These are phyloP conservation scores for Sphagnum tenellum DNA, from an alignment of 225 moss, liverwort and hornwort species.

Conservation along the genomic window DNA sequence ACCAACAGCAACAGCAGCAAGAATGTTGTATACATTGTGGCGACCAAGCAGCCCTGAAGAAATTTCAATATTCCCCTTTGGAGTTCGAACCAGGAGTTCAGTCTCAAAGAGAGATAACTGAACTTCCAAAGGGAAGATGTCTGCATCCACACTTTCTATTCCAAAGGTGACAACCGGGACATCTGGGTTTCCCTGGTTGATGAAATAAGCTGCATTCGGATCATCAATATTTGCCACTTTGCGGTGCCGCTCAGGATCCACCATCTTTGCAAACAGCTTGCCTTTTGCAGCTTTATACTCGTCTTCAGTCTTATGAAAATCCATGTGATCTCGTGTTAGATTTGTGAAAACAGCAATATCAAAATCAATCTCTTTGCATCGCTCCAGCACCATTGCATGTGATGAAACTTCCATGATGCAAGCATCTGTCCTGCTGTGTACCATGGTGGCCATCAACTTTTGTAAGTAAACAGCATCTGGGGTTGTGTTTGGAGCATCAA, in stretches of 20 bases:
- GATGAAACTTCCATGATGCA: conserved; percentile 98
- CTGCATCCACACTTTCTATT: conserved; percentile 67
- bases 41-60: conserved; percentile 92
- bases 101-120: conserved; percentile 94
- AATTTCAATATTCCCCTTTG: conserved; percentile 80
- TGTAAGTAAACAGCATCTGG: conserved; percentile 84
- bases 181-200: conserved; percentile 53
- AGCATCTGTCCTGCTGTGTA: conserved; percentile 60
- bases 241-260: conserved; percentile 76
- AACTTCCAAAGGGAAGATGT: conserved; percentile 84
- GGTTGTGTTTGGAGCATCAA: conserved; percentile 73
- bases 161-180: conserved; percentile 83
- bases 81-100: conserved; percentile 81
- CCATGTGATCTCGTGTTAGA: conserved; percentile 87
- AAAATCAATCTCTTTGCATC: conserved; percentile 87
- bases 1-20: conserved; percentile 88
- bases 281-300: conserved; percentile 79
- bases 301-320: conserved; percentile 70
- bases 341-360: conserved; percentile 96
- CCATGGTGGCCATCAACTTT: conserved; percentile 92
- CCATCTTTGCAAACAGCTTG: conserved; percentile 94
- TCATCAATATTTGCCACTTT: conserved; percentile 93
- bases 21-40: conserved; percentile 96
- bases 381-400: conserved; percentile 67
- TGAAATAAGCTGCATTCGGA: conserved; percentile 58